Base-by-base conservation (phyloP, 1,139 yeast genomes). In the Yamadazyma blattariae region DNA sequence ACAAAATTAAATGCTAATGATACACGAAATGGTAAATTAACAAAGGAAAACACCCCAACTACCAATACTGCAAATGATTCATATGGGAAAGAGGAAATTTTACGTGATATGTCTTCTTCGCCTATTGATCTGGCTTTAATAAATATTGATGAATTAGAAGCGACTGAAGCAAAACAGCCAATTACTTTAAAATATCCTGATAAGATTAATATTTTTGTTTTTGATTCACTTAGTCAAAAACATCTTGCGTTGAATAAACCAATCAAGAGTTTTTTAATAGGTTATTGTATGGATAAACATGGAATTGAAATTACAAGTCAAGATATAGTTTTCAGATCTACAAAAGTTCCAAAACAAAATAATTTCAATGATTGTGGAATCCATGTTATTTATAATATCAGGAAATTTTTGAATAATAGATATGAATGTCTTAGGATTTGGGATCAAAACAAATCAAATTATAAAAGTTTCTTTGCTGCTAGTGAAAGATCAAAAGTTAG, bases 291-390 rank as follows among this genome's bases (percentile, higher is more conserved):
- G 40, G 92, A 84, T 28, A 80, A 77, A 47, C 72, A 77, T 44
- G 61, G 61, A 1, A 47, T 83, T 3, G 67, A 62, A 0, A 51
- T 87, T 7, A 60, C 63, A 12, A 66, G 67, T n/a, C 57, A 61
- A 5, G 70, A 67, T 32, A 63, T 78, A 13, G 48, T 59, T 18
- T 59, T 70, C 22, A 59, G 67, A 36, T 63, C 68, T 4, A 83
- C 85, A 5, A 54, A 64, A 20, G 95, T 89, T 0, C 96, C 97
- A 0, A 79, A 74, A 42, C 99, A 94, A 53, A 79, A 80, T 33
- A 94, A 94, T 54, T 81, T 82, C 59, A 87, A 90, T 52, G 98
- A 94, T 56, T 94, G 99, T 62, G 99, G 99, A 1, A 79, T 94
- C 16, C 97, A 87, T 61, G 85, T 92, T 5, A 82, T 94, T 18